Evolutionary conservation across 1,139 yeast genomes (phyloP).

Genomic region (Kodamaea sp.): DNA sequence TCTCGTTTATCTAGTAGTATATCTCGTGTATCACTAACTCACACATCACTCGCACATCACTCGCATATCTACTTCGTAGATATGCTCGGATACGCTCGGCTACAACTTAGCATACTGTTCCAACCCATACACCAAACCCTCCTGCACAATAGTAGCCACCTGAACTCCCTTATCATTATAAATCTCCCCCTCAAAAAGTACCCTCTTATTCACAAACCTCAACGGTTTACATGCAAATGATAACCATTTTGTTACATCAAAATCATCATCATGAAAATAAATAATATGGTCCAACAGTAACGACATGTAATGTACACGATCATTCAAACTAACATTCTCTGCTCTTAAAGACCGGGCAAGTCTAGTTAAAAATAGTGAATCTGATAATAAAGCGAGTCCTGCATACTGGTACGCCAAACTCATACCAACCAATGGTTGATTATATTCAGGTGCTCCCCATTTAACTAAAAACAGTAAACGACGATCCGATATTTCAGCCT

Average conservation of each 20-base stretch:
- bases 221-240: conserved; percentile 48
- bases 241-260: conserved; percentile 53
- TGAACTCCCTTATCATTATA: conserved; percentile 50
- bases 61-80: conserved; percentile 1
- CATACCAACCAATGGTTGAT: conserved; percentile 8
- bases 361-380: conserved; percentile 53
- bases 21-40: no score
- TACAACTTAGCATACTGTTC: conserved; percentile 17
- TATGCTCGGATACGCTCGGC: no score
- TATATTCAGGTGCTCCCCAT: conserved; percentile 29
- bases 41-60: neutral
- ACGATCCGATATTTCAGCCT: conserved; percentile 32
- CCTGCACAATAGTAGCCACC: conserved; percentile 65
- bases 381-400: conserved; percentile 62
- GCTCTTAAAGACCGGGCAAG: conserved; percentile 29
- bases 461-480: conserved; percentile 41
- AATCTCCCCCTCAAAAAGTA: conserved; percentile 57
- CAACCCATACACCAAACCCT: conserved; percentile 46
- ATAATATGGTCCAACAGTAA: conserved; percentile 67
- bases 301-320: conserved; percentile 36
- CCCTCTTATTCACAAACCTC: conserved; percentile 53
- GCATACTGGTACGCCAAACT: conserved; percentile 45
- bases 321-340: conserved; percentile 17
- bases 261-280: conserved; percentile 59
- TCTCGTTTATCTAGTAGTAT: no score